phyloP scores from a whole-genome alignment of 257 asterid genomes.

The Solanum chmielewskii region DNA sequence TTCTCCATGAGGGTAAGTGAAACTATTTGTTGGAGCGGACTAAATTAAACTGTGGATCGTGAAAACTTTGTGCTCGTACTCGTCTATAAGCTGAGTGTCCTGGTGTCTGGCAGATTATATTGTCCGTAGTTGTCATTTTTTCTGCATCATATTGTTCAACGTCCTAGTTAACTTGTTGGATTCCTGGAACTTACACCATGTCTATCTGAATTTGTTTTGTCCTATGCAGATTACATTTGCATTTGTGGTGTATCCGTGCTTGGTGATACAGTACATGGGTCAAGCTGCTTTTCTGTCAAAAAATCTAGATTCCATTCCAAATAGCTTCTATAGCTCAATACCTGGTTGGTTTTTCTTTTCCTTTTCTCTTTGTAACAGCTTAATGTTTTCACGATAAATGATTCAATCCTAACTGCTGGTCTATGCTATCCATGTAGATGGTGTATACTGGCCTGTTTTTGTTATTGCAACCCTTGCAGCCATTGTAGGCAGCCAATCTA shows the following conservation, averaged over 20 bases:
- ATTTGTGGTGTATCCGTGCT: slow-evolving; percentile 68
- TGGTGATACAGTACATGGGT: slow-evolving; percentile 91
- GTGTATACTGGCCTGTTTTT: slow-evolving; percentile 48
- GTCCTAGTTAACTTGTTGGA: background rate
- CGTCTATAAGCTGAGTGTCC: background rate
- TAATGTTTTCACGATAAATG: background rate
- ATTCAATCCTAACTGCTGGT: background rate
- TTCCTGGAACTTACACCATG: background rate
- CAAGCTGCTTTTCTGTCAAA: slow-evolving; percentile 92
- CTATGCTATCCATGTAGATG: slow-evolving; percentile 14
- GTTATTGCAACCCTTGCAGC: slow-evolving; percentile 52
- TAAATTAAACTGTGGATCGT: background rate
- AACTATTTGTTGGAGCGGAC: background rate
- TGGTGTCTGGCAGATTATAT: background rate
- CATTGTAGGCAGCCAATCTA: slow-evolving; percentile 51
- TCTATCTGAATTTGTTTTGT: background rate
- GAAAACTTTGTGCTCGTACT: background rate
- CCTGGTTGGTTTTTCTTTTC: slow-evolving; percentile 46
- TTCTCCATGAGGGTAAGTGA: slow-evolving; percentile 1
- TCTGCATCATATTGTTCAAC: background rate
- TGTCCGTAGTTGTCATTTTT: background rate
- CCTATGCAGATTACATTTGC: slow-evolving; percentile 65
- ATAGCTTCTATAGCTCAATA: slow-evolving; percentile 66
- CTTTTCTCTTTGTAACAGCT: background rate
- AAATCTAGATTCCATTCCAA: slow-evolving; percentile 37